Conservation (phyloP, 2,329 filamentous ascomycete species). For the Xylariaceae sp. region DNA sequence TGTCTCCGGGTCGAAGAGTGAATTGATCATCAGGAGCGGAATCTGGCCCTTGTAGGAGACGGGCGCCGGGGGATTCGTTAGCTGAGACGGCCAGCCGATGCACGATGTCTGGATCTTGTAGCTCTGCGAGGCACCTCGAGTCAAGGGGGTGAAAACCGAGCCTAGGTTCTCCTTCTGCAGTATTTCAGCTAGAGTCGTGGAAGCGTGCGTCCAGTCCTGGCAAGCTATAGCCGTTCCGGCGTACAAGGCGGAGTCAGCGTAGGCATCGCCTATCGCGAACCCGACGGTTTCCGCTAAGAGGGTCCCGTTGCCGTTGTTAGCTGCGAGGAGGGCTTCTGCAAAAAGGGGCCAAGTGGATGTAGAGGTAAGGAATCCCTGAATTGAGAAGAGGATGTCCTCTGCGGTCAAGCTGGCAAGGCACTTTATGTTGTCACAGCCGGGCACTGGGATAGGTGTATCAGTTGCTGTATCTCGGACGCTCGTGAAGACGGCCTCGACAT, state of each 20-base stretch:
- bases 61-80: constrained; percentile 33
- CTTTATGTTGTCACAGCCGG: constrained; percentile 29
- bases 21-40: constrained; percentile 36
- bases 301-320: constrained; percentile 35
- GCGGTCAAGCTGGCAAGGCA: constrained; percentile 27
- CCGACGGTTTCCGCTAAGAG: constrained; percentile 28
- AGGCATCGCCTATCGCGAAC: constrained; percentile 23
- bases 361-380: constrained; percentile 29
- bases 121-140: constrained; percentile 28
- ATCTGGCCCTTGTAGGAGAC: constrained; percentile 24
- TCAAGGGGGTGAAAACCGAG: constrained; percentile 32
- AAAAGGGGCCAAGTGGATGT: constrained; percentile 23
- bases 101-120: constrained; percentile 35
- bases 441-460: constrained; percentile 33
- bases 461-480: constrained; percentile 29
- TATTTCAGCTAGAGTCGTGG: constrained; percentile 24
- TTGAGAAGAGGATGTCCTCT: constrained; percentile 33
- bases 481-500: constrained; percentile 24
- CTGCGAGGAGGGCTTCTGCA: constrained; percentile 23
- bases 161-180: constrained; percentile 29
- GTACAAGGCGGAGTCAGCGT: constrained; percentile 24
- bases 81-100: constrained; percentile 36
- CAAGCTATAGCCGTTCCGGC: constrained; percentile 34
- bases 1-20: constrained; percentile 37
- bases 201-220: constrained; percentile 34